Evolutionary conservation across 169 alveolate genomes (phyloP).

Genomic region (Plasmodium vinckei): DNA sequence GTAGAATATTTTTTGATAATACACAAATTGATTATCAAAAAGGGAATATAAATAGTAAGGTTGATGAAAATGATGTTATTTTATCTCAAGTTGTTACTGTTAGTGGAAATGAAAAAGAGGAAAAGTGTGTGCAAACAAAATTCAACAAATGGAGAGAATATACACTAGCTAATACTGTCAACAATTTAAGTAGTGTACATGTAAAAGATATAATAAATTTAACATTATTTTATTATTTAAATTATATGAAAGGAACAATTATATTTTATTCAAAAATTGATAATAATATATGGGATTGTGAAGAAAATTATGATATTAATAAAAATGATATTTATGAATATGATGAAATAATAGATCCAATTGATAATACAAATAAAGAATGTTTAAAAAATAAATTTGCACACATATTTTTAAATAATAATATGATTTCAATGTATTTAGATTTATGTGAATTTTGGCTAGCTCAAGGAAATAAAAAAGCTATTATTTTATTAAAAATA

Average conservation of each 20-base stretch:
- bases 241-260: constrained; percentile 20
- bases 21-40: not conserved
- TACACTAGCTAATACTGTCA: not conserved
- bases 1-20: not conserved
- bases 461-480: constrained; percentile 23
- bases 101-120: no score
- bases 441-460: constrained; percentile 76
- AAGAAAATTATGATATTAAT: not conserved
- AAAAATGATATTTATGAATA: constrained; percentile 66
- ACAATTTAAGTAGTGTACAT: constrained; percentile 11
- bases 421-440: constrained; percentile 46
- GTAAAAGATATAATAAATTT: constrained; percentile 44
- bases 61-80: no score
- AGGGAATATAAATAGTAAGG: no score
- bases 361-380: constrained; percentile 15
- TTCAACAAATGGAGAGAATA: no score
- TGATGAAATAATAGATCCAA: constrained; percentile 39
- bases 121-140: no score
- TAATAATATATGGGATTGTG: not conserved
- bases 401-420: constrained; percentile 15
- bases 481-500: constrained; percentile 38
- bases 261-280: constrained; percentile 13
- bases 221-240: constrained; percentile 39
- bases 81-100: no score
- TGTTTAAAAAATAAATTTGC: not conserved